A percentile compares a stretch with the other conserved stretches of the same genome.
These are phyloP conservation scores for Naganishia sp. DNA, from an alignment of 1,284 basidiomycete genomes.

Conservation along the genomic window DNA sequence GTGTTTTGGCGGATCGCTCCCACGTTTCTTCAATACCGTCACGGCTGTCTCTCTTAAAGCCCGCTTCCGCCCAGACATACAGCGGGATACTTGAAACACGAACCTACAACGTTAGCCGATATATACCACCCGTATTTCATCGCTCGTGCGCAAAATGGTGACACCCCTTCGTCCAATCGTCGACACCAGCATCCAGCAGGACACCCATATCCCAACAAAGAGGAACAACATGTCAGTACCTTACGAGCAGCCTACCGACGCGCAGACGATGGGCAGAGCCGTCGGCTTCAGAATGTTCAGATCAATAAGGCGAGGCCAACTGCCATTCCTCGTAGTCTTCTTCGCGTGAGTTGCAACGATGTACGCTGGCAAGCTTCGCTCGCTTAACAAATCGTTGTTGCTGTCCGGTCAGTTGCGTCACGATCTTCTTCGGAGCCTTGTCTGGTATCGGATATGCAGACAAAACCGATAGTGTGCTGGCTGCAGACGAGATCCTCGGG, in stretches of 20 bases:
- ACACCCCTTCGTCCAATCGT: too few relatives aligned
- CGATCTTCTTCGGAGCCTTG: slow-evolving; percentile 52
- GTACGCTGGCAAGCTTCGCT: not conserved
- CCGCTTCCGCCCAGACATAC: too few relatives aligned
- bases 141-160: too few relatives aligned
- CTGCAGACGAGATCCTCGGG: slow-evolving; percentile 36
- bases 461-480: slow-evolving; percentile 34
- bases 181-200: too few relatives aligned
- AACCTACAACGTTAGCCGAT: too few relatives aligned
- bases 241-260: slow-evolving; percentile 13
- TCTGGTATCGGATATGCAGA: slow-evolving; percentile 51
- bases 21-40: too few relatives aligned
- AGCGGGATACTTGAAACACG: too few relatives aligned
- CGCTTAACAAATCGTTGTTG: not conserved
- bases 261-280: slow-evolving; percentile 22
- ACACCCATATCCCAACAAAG: not conserved
- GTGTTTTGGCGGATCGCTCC: too few relatives aligned
- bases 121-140: too few relatives aligned
- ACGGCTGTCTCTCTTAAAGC: too few relatives aligned
- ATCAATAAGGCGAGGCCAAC: slow-evolving; percentile 31
- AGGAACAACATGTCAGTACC: not conserved
- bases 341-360: slow-evolving; percentile 25
- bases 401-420: slow-evolving; percentile 43
- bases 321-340: slow-evolving; percentile 32
- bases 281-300: slow-evolving; percentile 32